These are phyloP conservation scores for Mortierella polycephala DNA, from an alignment of 371 early-diverging fungal species.

Conservation along the genomic window DNA sequence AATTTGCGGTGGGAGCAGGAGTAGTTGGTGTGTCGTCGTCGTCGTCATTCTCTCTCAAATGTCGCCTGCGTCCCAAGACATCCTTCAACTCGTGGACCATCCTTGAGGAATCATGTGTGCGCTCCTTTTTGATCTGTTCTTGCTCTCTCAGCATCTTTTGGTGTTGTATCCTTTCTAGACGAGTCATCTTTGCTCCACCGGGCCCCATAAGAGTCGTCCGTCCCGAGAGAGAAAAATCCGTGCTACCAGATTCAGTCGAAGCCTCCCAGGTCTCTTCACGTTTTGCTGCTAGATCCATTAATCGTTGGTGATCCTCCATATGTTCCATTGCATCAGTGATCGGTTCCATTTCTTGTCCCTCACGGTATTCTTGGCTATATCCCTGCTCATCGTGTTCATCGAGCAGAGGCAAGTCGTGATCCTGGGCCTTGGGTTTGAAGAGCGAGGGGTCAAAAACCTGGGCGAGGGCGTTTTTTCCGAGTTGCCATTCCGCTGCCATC, in stretches of 20 bases:
- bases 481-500: slow-evolving; percentile 58
- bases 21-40: slow-evolving; percentile 9
- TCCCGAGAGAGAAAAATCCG: slow-evolving; percentile 1
- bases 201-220: slow-evolving; percentile 9
- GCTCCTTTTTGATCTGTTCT: slow-evolving; percentile 55
- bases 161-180: slow-evolving; percentile 69
- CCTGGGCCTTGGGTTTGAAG: background rate
- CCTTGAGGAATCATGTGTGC: slow-evolving; percentile 20
- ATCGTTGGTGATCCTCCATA: slow-evolving; percentile 49
- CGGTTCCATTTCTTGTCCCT: slow-evolving; percentile 10
- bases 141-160: slow-evolving; percentile 62
- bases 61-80: slow-evolving; percentile 64
- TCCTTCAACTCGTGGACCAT: slow-evolving; percentile 75
- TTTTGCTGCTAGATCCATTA: slow-evolving; percentile 37
- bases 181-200: slow-evolving; percentile 57
- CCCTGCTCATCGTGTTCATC: background rate
- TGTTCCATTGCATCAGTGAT: slow-evolving; percentile 44
- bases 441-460: slow-evolving; percentile 41
- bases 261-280: slow-evolving; percentile 57
- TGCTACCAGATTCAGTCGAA: slow-evolving; percentile 45
- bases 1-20: background rate
- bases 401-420: background rate
- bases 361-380: background rate
- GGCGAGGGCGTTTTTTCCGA: slow-evolving; percentile 52
- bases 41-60: slow-evolving; percentile 40